Conservation (phyloP, 2,329 filamentous ascomycete genomes). For the Nemania sp. region DNA sequence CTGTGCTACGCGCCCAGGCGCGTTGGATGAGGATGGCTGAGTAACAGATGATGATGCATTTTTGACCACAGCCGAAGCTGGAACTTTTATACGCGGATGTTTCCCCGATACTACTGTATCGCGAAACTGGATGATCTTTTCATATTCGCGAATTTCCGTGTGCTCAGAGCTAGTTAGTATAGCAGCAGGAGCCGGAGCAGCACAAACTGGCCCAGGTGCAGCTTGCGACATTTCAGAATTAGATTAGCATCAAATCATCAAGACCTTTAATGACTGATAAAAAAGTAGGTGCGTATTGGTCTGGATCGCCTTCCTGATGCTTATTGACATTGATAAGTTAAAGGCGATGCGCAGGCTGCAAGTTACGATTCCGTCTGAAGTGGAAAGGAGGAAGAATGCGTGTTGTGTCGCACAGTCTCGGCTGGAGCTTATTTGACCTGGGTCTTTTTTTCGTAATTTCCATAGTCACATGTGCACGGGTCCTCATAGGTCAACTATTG, state of each 20-base stretch:
- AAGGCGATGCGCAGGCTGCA: conserved; percentile 26
- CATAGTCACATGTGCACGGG: conserved; percentile 21
- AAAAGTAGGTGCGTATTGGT: conserved; percentile 22
- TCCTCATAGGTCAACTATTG: background rate
- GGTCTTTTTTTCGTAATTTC: conserved; percentile 27
- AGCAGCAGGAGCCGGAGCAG: conserved; percentile 34
- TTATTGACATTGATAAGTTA: conserved; percentile 14
- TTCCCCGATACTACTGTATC: conserved; percentile 84
- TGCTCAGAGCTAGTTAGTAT: conserved; percentile 54
- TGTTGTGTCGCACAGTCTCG: conserved; percentile 28
- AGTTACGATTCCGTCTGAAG: conserved; percentile 28
- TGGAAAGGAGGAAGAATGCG: conserved; percentile 20
- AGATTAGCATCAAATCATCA: conserved; percentile 36
- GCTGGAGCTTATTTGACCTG: conserved; percentile 18
- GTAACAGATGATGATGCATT: conserved; percentile 39
- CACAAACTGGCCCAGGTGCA: conserved; percentile 33
- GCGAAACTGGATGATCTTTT: conserved; percentile 83
- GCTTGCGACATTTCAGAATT: conserved; percentile 40
- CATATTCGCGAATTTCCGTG: conserved; percentile 75
- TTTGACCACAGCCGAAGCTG: conserved; percentile 51
- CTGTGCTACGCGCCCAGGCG: conserved; percentile 44
- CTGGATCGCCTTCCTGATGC: conserved; percentile 18
- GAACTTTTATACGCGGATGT: conserved; percentile 72
- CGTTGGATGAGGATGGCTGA: conserved; percentile 42
- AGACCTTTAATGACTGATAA: conserved; percentile 26